Percentiles rank a stretch among this genome's conserved stretches.
These are phyloP conservation scores for Fistulinella prunicolor DNA, from an alignment of 768 basidiomycete genomes.

Conservation along the genomic window DNA sequence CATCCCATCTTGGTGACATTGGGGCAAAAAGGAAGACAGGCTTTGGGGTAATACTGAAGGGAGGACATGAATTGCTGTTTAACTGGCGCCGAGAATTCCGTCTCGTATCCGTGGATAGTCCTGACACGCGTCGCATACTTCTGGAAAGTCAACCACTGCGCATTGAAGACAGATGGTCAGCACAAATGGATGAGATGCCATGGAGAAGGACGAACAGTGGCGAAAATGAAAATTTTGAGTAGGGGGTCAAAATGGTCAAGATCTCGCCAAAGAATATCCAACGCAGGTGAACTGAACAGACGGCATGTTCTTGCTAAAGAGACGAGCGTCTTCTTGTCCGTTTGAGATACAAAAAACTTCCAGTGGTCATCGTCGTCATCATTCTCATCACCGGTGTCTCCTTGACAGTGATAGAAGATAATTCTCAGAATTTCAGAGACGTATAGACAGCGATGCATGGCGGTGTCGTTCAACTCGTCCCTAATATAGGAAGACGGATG, in stretches of 20 bases:
- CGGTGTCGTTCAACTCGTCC: too few species aligned
- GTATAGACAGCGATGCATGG: too few species aligned
- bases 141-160: constrained; percentile 18
- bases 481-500: too few species aligned
- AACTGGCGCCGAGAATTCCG: background rate
- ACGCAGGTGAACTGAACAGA: constrained; percentile 11
- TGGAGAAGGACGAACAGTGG: background rate
- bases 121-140: constrained; percentile 24
- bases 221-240: constrained; percentile 1
- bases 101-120: constrained; percentile 4
- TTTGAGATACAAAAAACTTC: too few species aligned
- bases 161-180: background rate
- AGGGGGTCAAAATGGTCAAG: constrained; percentile 11
- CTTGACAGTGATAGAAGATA: too few species aligned
- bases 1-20: constrained; percentile 16
- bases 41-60: too few species aligned
- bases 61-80: constrained; percentile 4
- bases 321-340: constrained; percentile 8
- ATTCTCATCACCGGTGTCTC: too few species aligned
- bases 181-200: background rate
- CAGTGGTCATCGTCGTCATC: too few species aligned
- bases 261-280: constrained; percentile 15
- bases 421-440: too few species aligned
- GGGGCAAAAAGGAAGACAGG: constrained; percentile 18
- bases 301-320: constrained; percentile 15